Evolutionary conservation across 495 filamentous ascomycete genomes (phyloP), one percentile per base, ranked within the genome.

Genomic region (Jackrogersella minutella): DNA sequence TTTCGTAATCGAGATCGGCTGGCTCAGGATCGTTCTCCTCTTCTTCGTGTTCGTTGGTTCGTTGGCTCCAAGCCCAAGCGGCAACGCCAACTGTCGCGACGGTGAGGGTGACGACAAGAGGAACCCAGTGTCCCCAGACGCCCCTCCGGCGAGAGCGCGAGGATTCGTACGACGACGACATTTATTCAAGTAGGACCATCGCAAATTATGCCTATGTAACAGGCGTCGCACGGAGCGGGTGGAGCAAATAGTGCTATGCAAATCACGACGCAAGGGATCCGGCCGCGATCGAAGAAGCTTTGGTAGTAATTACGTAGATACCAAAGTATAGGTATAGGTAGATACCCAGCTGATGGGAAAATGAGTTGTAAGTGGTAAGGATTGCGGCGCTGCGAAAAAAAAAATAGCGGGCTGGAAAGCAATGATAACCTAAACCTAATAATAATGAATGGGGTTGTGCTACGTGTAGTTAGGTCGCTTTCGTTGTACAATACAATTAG

Each of bases 11-110:
- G 54, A 86, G 78, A 62, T 74, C 74, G 53, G 73, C 73, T 28
- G 68, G 72, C 36, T 73, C 75, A 22, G 66, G 62, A 53, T 79
- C 73, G 59, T 72, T 75, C 53, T 78, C 71, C 53, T 80, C 83
- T 44, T 89, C 87, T 46, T 91, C 86, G 16, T 92, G 90, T 68
- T 90, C 82, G 58, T 88, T 89, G 58, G 79, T 85, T 73, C 91
- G 87, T 79, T 95, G 91, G 77, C 90, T 94, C 93, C 92, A 96
- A 26, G 93, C 86, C 93, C 93, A 97, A 19, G 93, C 92, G 22
- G 88, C 93, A 51, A 95, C 79, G 26, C 92, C 91, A 52, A 90
- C 84, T 19, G 93, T 91, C 33, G 93, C 93, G 66, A 93, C 84
- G 49, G 92, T 92, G 33, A 94, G 87, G 37, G 93, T 97, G 61